These are phyloP conservation scores for Scheffersomyces cryptocercus DNA, from an alignment of 1,139 yeast genomes.

Conservation along the genomic window DNA sequence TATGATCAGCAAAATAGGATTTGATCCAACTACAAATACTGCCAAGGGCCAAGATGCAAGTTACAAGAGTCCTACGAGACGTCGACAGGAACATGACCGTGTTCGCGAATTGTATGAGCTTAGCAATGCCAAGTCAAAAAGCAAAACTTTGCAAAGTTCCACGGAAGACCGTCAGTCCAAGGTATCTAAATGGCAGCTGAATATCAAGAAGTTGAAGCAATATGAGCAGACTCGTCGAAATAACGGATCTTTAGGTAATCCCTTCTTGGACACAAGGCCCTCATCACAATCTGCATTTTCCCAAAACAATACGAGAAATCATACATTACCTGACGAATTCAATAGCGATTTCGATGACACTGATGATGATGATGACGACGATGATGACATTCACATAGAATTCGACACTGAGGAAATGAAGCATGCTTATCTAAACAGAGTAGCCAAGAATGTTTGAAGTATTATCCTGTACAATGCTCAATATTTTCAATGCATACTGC, in stretches of 20 bases:
- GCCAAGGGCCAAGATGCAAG: constrained; percentile 3
- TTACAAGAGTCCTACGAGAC: constrained; percentile 13
- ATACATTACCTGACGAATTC: background rate
- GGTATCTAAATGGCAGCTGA: constrained; percentile 23
- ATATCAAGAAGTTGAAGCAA: constrained; percentile 16
- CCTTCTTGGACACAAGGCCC: too few species aligned
- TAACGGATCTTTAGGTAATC: too few species aligned
- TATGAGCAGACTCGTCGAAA: constrained; percentile 13
- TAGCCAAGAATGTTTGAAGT: background rate
- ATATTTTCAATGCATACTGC: too few species aligned
- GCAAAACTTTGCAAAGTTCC: constrained; percentile 21
- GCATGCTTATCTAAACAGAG: constrained; percentile 7
- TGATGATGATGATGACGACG: constrained; percentile 10
- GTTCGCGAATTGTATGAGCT: constrained; percentile 26
- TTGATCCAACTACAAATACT: constrained; percentile 46
- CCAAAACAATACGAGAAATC: constrained; percentile 4
- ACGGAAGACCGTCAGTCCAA: constrained; percentile 16
- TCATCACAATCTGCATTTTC: background rate
- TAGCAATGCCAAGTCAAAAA: constrained; percentile 18
- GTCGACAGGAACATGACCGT: constrained; percentile 14
- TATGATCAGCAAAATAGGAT: constrained; percentile 46
- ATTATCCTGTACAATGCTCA: too few species aligned
- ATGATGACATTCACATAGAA: constrained; percentile 24
- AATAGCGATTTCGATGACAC: constrained; percentile 5
- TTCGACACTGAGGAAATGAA: constrained; percentile 17